Conservation (phyloP, 169 alveolate species). For the Babesia gibsoni region DNA sequence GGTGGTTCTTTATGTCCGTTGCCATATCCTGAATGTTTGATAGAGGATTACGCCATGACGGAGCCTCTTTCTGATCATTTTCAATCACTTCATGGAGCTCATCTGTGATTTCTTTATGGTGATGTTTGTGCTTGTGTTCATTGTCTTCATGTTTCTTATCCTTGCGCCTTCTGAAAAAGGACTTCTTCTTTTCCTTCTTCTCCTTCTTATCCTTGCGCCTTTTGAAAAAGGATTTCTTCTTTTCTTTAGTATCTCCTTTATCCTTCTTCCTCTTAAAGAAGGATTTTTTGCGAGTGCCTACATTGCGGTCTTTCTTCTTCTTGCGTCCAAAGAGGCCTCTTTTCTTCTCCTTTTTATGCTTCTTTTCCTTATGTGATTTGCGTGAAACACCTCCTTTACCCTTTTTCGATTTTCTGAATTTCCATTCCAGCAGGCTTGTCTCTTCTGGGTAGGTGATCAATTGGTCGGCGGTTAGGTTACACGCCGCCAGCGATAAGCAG, state of each 20-base stretch:
- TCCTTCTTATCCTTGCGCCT: too few relatives aligned
- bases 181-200: too few relatives aligned
- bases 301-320: not conserved
- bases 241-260: too few relatives aligned
- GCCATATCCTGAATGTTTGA: not conserved
- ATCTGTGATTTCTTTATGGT: slow-evolving; percentile 13
- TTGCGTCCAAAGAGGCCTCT: not conserved
- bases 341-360: not conserved
- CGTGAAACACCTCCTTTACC: not conserved
- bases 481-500: too few relatives aligned
- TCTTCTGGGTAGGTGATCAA: too few relatives aligned
- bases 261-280: too few relatives aligned
- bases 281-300: not conserved
- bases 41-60: not conserved
- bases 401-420: not conserved
- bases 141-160: not conserved
- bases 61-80: slow-evolving; percentile 18
- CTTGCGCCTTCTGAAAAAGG: too few relatives aligned
- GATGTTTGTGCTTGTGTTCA: not conserved
- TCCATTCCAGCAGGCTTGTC: not conserved
- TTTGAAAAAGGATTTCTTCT: too few relatives aligned
- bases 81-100: slow-evolving; percentile 6
- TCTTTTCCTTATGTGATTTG: not conserved
- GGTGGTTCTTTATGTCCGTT: not conserved
- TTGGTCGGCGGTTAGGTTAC: too few relatives aligned